Conservation (phyloP, 805 yeast genomes). For the Metschnikowia reukaufii region DNA sequence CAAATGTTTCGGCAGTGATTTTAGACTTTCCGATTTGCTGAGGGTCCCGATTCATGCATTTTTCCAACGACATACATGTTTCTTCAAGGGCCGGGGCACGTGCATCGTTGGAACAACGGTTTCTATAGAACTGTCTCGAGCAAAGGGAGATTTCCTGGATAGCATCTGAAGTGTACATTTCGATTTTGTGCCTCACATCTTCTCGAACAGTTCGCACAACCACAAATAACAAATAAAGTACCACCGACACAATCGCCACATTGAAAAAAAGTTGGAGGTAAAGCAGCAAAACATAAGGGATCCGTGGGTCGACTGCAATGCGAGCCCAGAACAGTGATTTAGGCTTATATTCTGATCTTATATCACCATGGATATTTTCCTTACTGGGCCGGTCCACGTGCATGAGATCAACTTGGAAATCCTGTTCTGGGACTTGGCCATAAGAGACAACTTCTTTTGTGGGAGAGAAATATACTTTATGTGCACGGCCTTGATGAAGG, state of each 20-base stretch:
- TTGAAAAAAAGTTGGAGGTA: slow-evolving; percentile 68
- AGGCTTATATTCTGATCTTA: neutral
- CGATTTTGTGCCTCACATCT: slow-evolving; percentile 74
- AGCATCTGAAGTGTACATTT: slow-evolving; percentile 58
- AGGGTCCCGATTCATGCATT: slow-evolving; percentile 82
- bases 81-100: slow-evolving; percentile 76
- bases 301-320: slow-evolving; percentile 38
- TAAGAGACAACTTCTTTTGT: slow-evolving; percentile 12
- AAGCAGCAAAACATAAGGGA: slow-evolving; percentile 58
- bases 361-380: neutral
- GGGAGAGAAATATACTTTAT: slow-evolving; percentile 15
- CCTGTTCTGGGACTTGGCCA: slow-evolving; percentile 2
- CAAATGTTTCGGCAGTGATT: slow-evolving; percentile 78
- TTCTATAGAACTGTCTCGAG: slow-evolving; percentile 63
- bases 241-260: slow-evolving; percentile 46
- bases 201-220: slow-evolving; percentile 55
- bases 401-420: slow-evolving; percentile 6
- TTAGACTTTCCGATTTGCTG: slow-evolving; percentile 62
- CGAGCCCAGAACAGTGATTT: slow-evolving; percentile 5
- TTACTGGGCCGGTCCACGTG: neutral
- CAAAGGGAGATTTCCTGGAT: slow-evolving; percentile 67
- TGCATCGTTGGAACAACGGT: slow-evolving; percentile 63
- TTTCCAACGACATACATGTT: slow-evolving; percentile 71
- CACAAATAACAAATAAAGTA: slow-evolving; percentile 51
- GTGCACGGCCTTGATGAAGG: slow-evolving; percentile 1